Conservation (phyloP, 768 basidiomycete species). For the Trametes elegans region DNA sequence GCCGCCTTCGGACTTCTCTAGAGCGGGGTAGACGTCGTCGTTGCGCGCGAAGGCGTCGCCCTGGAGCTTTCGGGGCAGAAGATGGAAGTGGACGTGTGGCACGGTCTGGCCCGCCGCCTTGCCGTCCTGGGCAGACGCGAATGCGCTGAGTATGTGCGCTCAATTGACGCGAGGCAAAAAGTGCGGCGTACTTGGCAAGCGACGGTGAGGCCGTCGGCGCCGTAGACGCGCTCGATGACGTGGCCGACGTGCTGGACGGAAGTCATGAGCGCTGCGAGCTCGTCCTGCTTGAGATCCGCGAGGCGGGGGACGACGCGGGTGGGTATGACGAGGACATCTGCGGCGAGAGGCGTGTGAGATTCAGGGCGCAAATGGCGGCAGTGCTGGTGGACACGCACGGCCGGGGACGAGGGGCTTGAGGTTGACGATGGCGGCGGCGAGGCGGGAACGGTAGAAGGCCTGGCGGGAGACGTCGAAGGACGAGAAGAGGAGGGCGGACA, state of each 20-base stretch:
- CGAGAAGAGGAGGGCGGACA: slow-evolving; percentile 58
- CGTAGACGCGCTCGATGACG: slow-evolving; percentile 79
- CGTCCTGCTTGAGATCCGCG: slow-evolving; percentile 46
- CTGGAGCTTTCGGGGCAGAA: slow-evolving; percentile 75
- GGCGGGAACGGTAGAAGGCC: slow-evolving; percentile 64
- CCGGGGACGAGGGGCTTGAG: slow-evolving; percentile 93
- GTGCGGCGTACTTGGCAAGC: slow-evolving; percentile 69
- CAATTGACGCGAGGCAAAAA: not conserved
- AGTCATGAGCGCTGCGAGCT: slow-evolving; percentile 77
- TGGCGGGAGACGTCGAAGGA: slow-evolving; percentile 78
- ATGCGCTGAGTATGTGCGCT: not conserved
- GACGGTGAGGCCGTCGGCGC: slow-evolving; percentile 80
- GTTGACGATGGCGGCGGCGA: slow-evolving; percentile 88
- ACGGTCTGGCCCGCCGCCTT: slow-evolving; percentile 80
- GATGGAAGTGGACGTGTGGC: slow-evolving; percentile 96
- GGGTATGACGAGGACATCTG: slow-evolving; percentile 58
- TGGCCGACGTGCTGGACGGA: slow-evolving; percentile 77
- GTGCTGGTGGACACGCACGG: slow-evolving; percentile 58
- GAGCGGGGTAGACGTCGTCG: slow-evolving; percentile 75
- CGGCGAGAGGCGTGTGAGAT: slow-evolving; percentile 29
- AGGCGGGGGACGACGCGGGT: slow-evolving; percentile 49
- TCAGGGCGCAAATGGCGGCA: not conserved
- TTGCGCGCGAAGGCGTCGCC: slow-evolving; percentile 66
- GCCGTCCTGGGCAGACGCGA: slow-evolving; percentile 61
- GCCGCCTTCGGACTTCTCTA: slow-evolving; percentile 63